phyloP scores from a whole-genome alignment of 2,329 filamentous ascomycete species.

The Purpureocillium takamizusanense region DNA sequence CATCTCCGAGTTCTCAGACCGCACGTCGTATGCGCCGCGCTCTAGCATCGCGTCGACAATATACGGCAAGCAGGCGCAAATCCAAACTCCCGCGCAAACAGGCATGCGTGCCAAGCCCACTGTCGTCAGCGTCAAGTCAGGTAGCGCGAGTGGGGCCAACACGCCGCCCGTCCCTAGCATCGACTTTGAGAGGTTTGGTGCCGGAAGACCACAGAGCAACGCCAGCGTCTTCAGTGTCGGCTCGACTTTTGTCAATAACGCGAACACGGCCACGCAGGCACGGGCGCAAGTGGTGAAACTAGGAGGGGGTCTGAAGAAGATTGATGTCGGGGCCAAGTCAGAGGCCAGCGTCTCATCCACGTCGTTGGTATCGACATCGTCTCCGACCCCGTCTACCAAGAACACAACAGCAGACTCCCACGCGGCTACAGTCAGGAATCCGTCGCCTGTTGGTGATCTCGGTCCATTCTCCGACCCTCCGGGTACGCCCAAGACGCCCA shows the following conservation, averaged over 20 bases:
- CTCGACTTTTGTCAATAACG: constrained; percentile 59
- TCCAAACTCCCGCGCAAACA: constrained; percentile 75
- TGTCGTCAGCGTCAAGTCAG: constrained; percentile 84
- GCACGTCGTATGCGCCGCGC: constrained; percentile 53
- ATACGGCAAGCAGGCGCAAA: constrained; percentile 82
- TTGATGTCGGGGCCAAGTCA: constrained; percentile 27
- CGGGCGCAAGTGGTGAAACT: constrained; percentile 54
- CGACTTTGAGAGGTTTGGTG: constrained; percentile 52
- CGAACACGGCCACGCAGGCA: constrained; percentile 48
- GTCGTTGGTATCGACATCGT: constrained; percentile 5
- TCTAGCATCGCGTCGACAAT: constrained; percentile 86
- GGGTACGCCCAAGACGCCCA: constrained; percentile 19
- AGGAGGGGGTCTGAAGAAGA: constrained; percentile 39
- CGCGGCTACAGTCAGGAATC: constrained; percentile 21
- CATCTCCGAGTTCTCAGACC: constrained; percentile 54
- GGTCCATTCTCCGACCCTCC: constrained; percentile 53
- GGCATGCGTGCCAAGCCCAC: constrained; percentile 82
- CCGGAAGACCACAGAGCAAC: constrained; percentile 40
- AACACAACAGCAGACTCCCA: constrained; percentile 15
- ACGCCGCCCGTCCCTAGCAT: constrained; percentile 67
- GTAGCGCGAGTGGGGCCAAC: constrained; percentile 39
- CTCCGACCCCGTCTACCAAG: constrained; percentile 9
- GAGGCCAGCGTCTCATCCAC: constrained; percentile 20
- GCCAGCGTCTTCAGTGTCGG: constrained; percentile 57
- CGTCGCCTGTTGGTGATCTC: constrained; percentile 40